Base-by-base conservation (phyloP, 2,329 filamentous ascomycete species). In the Claviceps monticola region DNA sequence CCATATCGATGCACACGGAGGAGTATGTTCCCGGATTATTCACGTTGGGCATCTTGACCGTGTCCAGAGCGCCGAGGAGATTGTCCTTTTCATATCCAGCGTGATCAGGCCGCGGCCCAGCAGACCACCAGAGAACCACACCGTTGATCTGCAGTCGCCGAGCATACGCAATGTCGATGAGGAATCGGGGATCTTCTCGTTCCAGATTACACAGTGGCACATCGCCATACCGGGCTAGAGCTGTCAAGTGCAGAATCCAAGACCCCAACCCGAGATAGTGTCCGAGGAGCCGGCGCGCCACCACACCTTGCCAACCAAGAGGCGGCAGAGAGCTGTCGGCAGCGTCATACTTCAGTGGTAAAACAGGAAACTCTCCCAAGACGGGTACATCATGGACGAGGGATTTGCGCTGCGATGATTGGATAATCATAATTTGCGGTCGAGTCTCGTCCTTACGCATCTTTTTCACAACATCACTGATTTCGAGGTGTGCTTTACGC, bases 111-210 rank as follows among this genome's bases (percentile, higher is more conserved):
- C 85, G 81, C 0, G 91, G 82, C 6, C 84, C 83, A 9, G 80
- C 76, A 17, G 91, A 97, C 93, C 93, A 99, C 93, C 93, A 99
- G 6, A 99, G 73, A 5, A 98, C 86, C 1, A 98, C 88, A 53
- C 90, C 89, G 62, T 91, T 95, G 57, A 86, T 84, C 62, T 95
- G 88, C 49, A 99, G 72, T 17, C 90, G 80, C 52, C 94, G 78
- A 0, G 93, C 93, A 64, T 97, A 99, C 0, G 91, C 87, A 51
- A 99, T 81, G 63, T 99, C 93, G 59, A 99, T 98, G 51, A 98
- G 71, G 70, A 93, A 97, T 3, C 88, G 82, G 29, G 93, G 91
- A 60, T 98, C 93, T 58, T 97, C 93, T 44, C 84, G 83, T 65
- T 97, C 93, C 36, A 99, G 72, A 60, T 99, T 98, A 68, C 93